These are phyloP conservation scores for Fusarium kyushuense DNA, from an alignment of 2,329 filamentous ascomycete genomes.

Conservation along the genomic window DNA sequence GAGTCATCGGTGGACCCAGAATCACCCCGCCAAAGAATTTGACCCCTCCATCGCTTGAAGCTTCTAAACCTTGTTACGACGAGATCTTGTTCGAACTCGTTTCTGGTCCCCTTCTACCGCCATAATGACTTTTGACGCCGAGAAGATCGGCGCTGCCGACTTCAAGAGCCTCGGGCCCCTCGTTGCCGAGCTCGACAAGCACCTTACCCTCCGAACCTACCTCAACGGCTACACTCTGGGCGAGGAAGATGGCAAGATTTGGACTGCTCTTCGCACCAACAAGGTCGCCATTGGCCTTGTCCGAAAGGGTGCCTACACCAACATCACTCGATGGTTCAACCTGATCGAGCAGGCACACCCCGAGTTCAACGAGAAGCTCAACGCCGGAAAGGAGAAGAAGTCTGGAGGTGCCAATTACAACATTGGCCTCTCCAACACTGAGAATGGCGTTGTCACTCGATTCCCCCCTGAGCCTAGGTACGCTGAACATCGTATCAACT, in stretches of 20 bases:
- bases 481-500: conserved; percentile 51
- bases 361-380: conserved; percentile 76
- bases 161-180: conserved; percentile 85
- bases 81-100: neutral
- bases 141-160: conserved; percentile 57
- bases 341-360: conserved; percentile 86
- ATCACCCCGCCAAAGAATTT: conserved; percentile 45
- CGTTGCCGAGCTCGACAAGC: conserved; percentile 83
- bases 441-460: conserved; percentile 89
- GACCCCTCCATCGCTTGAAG: conserved; percentile 45
- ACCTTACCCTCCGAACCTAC: conserved; percentile 88
- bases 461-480: conserved; percentile 95
- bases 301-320: conserved; percentile 80
- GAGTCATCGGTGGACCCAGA: conserved; percentile 39
- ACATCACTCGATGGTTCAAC: conserved; percentile 86
- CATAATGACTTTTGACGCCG: conserved; percentile 48
- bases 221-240: conserved; percentile 83
- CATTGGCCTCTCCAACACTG: conserved; percentile 84
- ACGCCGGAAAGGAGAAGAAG: conserved; percentile 69
- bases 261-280: conserved; percentile 85
- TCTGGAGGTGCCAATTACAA: conserved; percentile 90
- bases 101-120: neutral
- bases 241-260: conserved; percentile 83
- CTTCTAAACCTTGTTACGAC: conserved; percentile 33
- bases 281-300: conserved; percentile 85